Conservation (phyloP, 2,329 filamentous ascomycete genomes). For the Didymella sp. region DNA sequence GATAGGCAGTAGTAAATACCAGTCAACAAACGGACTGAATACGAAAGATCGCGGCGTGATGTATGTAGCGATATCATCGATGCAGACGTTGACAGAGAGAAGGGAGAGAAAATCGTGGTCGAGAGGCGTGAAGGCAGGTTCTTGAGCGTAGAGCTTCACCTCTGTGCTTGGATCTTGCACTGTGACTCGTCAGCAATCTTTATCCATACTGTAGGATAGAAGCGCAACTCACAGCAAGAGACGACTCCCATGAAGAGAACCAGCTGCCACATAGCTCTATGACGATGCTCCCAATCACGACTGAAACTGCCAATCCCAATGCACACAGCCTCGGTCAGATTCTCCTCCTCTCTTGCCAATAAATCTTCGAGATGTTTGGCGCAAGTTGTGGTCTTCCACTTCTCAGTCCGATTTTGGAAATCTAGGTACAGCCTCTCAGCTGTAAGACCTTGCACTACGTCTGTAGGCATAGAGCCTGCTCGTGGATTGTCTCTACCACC, state of each 20-base stretch:
- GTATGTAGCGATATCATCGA: slow-evolving; percentile 25
- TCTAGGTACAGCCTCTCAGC: slow-evolving; percentile 33
- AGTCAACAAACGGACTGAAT: slow-evolving; percentile 49
- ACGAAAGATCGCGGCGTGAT: slow-evolving; percentile 38
- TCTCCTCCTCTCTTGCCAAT: slow-evolving; percentile 23
- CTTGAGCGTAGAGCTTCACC: slow-evolving; percentile 41
- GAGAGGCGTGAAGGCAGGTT: slow-evolving; percentile 45
- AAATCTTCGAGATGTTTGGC: slow-evolving; percentile 28
- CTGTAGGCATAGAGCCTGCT: slow-evolving; percentile 23
- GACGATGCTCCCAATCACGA: slow-evolving; percentile 45
- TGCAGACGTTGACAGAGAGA: slow-evolving; percentile 30
- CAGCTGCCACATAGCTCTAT: slow-evolving; percentile 48
- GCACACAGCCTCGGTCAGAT: slow-evolving; percentile 38
- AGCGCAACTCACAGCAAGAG: slow-evolving; percentile 13
- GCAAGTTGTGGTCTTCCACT: slow-evolving; percentile 35
- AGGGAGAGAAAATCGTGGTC: slow-evolving; percentile 39
- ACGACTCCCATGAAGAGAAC: slow-evolving; percentile 44
- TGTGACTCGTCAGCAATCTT: neutral
- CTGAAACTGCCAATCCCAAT: slow-evolving; percentile 49
- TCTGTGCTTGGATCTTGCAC: slow-evolving; percentile 12
- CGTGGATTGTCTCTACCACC: neutral
- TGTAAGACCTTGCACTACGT: slow-evolving; percentile 34
- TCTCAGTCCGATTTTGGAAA: slow-evolving; percentile 30
- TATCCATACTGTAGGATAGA: too few species aligned
- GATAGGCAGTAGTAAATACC: slow-evolving; percentile 41